These are phyloP conservation scores for Saccharum spontaneum DNA, from an alignment of 176 grass and related monocot genomes.

Conservation along the genomic window DNA sequence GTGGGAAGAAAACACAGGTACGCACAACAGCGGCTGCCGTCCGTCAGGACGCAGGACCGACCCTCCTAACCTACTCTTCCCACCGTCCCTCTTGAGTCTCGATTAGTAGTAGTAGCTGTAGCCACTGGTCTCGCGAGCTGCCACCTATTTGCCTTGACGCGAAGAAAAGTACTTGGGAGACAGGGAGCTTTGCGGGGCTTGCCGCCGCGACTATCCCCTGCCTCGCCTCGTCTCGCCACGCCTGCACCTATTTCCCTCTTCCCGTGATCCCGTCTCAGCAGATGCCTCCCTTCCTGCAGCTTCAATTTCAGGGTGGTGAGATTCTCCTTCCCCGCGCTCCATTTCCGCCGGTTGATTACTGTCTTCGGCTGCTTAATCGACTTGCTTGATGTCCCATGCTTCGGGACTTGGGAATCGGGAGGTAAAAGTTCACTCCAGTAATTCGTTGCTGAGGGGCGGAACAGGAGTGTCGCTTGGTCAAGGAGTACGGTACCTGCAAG, in stretches of 20 bases:
- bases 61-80: neutral
- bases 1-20: too few species aligned
- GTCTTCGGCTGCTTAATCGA: neutral
- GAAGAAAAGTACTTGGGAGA: conserved; percentile 23
- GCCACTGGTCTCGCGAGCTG: neutral
- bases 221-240: neutral
- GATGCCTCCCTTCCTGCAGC: conserved; percentile 38
- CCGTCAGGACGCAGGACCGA: neutral
- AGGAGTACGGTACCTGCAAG: neutral
- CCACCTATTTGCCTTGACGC: conserved; percentile 14
- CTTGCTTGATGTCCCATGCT: neutral
- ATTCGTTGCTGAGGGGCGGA: neutral
- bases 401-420: neutral
- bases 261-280: neutral
- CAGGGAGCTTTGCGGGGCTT: neutral
- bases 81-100: neutral
- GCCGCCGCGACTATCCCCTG: neutral
- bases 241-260: neutral
- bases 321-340: neutral
- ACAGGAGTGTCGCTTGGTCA: neutral
- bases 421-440: neutral
- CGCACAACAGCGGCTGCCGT: neutral
- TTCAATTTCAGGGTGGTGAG: conserved; percentile 29
- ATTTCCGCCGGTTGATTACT: neutral
- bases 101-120: neutral